Base-by-base conservation (phyloP, 1,139 yeast species). In the Ogataea hybrid region DNA sequence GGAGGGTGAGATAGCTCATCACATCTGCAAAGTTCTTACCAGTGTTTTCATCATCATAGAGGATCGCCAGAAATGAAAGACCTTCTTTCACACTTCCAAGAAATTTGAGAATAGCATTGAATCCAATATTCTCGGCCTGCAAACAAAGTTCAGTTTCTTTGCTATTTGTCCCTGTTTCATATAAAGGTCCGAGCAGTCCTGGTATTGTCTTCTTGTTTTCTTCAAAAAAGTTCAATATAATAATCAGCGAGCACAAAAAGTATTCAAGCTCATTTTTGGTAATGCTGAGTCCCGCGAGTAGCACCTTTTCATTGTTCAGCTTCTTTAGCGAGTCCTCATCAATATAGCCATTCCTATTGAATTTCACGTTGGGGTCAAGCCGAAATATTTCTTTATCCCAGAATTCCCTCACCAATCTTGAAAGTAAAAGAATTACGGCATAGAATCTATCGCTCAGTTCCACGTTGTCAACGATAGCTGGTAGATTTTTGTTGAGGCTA, bases 51-150 rank as follows among this genome's bases (percentile, higher is more conserved):
- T 90, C 97, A 54, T 88, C 95, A 48, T 83, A 73, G 47, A 92
- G 68, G 11, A 94, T 84, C 66, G 84, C 76, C 50, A 94, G 69
- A 61, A 92, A 92, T 1, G 97, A 87, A 35, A 92, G 70, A 0
- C 96, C 96, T 63, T 92, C 97, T 52, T 88, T 86, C 65, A 88
- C 81, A 6, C 90, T 82, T 48, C 76, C 79, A 46, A 90, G 75
- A 6, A 92, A 77, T 53, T 84, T 82, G 36, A 87, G 71, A 33
- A 94, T 69, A 0, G 97, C 80, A 23, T 84, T 81, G 52, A 92
- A 78, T 8, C 96, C 96, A 55, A 90, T 81, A 56, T 87, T 92
- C 59, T 92, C 98, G 1, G 96, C 96, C 63, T 94, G 90, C 50
- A 84, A 70, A 35, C 95, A 86, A 31, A 84, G 75, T 56, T 86